Conservation (phyloP, 1,284 basidiomycete species). For the Cryptococcus hybrid region DNA sequence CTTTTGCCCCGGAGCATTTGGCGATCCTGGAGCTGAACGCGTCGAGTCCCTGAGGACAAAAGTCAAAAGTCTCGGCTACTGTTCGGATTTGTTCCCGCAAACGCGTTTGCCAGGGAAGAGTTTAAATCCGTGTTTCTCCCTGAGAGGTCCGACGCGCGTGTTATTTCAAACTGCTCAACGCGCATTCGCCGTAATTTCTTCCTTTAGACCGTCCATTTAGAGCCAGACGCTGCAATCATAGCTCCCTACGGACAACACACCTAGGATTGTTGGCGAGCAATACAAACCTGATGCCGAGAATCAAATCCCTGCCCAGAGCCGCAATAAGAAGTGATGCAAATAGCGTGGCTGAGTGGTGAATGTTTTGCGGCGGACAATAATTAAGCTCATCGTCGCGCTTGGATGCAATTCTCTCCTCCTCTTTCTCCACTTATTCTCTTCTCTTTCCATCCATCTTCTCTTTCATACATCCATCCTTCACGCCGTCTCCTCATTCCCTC, state of each 20-base stretch:
- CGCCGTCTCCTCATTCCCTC: conserved; percentile 1
- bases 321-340: background rate
- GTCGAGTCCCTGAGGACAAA: too few relatives aligned
- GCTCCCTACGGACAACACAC: too few relatives aligned
- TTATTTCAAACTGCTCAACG: background rate
- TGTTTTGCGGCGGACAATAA: too few relatives aligned
- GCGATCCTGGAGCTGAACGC: too few relatives aligned
- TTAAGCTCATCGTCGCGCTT: background rate
- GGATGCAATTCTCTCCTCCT: background rate
- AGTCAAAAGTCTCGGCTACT: background rate
- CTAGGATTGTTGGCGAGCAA: too few relatives aligned
- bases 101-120: background rate
- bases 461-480: conserved; percentile 3
- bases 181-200: too few relatives aligned
- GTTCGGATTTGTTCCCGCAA: background rate
- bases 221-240: too few relatives aligned
- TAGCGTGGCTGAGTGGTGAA: background rate
- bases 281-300: background rate
- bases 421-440: conserved; percentile 2
- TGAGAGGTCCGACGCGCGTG: background rate
- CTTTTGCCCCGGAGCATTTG: too few relatives aligned
- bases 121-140: background rate
- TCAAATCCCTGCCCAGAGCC: background rate
- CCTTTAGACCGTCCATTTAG: too few relatives aligned
- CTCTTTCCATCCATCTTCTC: conserved; percentile 4